A percentile compares a stretch with the other conserved stretches of the same genome.
Evolutionary conservation across 148 eudicot species (phyloP).

Genomic region (Pouteria glomerata): DNA sequence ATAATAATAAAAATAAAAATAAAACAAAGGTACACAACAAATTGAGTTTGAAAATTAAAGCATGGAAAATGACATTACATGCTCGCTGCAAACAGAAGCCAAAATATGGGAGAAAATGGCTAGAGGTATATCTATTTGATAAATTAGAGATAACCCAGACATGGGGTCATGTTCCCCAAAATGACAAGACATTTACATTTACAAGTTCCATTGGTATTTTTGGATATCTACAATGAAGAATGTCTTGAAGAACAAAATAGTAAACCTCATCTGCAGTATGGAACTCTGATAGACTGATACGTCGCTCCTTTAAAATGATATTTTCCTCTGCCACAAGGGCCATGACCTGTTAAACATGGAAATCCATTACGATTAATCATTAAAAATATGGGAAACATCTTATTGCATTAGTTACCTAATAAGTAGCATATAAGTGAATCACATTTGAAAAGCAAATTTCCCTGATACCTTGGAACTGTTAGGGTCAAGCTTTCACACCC

Average conservation of each 20-base stretch:
- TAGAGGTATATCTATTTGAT: neutral
- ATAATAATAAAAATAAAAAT: no score
- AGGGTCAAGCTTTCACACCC: neutral
- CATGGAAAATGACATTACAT: no score
- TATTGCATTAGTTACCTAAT: neutral
- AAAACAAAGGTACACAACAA: no score
- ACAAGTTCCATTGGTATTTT: neutral
- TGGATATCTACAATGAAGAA: neutral
- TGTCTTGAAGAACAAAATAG: neutral
- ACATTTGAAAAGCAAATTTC: neutral
- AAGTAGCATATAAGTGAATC: neutral
- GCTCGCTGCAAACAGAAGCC: no score
- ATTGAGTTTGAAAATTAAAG: no score
- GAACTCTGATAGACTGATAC: conserved; percentile 86
- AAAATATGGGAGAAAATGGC: no score
- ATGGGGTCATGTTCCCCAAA: neutral
- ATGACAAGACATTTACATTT: neutral
- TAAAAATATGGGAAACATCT: neutral
- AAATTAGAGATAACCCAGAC: neutral
- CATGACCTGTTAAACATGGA: conserved; percentile 59
- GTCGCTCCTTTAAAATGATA: conserved; percentile 67
- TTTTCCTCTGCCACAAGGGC: conserved; percentile 81
- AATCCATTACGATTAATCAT: conserved; percentile 1
- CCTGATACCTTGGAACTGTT: neutral
- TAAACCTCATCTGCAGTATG: conserved; percentile 95